Base-by-base conservation (phyloP, 495 filamentous ascomycete genomes). In the Glutinoglossum americanum region DNA sequence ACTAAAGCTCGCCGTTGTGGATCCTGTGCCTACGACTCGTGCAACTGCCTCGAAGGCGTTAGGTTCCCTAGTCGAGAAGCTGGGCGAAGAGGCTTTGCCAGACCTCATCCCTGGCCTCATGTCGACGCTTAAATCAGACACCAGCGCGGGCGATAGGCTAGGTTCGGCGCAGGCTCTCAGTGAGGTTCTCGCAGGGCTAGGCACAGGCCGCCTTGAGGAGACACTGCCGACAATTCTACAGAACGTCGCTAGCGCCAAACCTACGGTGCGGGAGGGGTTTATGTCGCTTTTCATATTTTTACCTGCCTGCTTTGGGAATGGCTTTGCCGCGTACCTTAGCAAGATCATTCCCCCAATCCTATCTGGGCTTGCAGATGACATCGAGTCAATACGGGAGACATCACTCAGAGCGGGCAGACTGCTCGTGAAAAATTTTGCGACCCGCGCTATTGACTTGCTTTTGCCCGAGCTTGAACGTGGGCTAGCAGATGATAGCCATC, bases 221-320 rank as follows among this genome's bases (percentile, higher is more conserved):
- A 98, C 89, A 1, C 71, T 98, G 55, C 93, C 92, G 53, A 97
- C 92, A 7, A 95, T 98, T 60, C 71, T 98, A 27, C 92, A 98
- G 65, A 98, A 98, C 62, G 89, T 93, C 54, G 80, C 85, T 61
- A 97, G 92, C 64, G 76, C 86, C 55, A 97, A 95, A 68, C 69
- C 92, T 21, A 76, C 87, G 60, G 86, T 96, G 59, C 81, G 92
- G 60, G 92, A 98, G 74, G 92, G 92, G 37, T 98, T 97, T 75
- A 98, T 98, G 92, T 94, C 92, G 28, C 77, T 98, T 44, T 98
- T 98, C 71, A 96, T 98, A 62, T 98, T 94, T 76, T 80, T 98
- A 70, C 92, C 92, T 19, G 93, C 93, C 58, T 98, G 92, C 70
- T 98, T 98, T 66, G 92, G 92, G 62, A 97, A 97, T 74, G 94